Evolutionary conservation across 768 basidiomycete genomes (phyloP).

Genomic region (Ramaria sp.): DNA sequence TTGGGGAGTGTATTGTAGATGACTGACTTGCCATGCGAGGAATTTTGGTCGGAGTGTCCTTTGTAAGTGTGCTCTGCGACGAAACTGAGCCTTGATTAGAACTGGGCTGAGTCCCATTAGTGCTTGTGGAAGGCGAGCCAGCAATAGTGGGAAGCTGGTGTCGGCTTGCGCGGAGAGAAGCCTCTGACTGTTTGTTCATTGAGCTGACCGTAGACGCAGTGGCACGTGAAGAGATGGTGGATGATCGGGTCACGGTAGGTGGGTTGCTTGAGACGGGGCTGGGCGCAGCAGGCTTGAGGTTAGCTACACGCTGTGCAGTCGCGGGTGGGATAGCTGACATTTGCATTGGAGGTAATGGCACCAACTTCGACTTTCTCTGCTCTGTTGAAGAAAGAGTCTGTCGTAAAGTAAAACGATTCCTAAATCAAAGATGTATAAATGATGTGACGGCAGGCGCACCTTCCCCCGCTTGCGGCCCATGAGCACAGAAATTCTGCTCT

Average conservation of each 20-base stretch:
- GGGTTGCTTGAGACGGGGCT: constrained; percentile 31
- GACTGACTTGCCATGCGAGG: constrained; percentile 84
- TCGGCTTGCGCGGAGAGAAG: constrained; percentile 58
- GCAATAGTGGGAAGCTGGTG: constrained; percentile 83
- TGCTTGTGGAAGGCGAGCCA: constrained; percentile 83
- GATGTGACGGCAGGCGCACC: constrained; percentile 33
- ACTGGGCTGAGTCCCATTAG: constrained; percentile 35
- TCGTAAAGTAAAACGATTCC: not conserved
- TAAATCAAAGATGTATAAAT: constrained; percentile 2
- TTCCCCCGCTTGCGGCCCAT: constrained; percentile 89
- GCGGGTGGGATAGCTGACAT: constrained; percentile 72
- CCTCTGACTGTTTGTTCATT: constrained; percentile 79
- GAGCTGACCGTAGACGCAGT: constrained; percentile 81
- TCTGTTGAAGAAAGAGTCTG: constrained; percentile 82
- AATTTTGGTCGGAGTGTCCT: constrained; percentile 89
- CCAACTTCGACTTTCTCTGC: constrained; percentile 53
- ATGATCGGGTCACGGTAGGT: constrained; percentile 27
- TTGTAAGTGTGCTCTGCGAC: constrained; percentile 27
- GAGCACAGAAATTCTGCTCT: constrained; percentile 78
- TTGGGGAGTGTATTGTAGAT: constrained; percentile 64
- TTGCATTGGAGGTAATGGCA: constrained; percentile 82
- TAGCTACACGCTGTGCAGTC: constrained; percentile 80
- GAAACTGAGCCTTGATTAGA: constrained; percentile 43
- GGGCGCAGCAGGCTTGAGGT: constrained; percentile 49
- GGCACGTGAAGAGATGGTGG: constrained; percentile 43